phyloP scores from a whole-genome alignment of 768 basidiomycete species.

The Calocybe indica region DNA sequence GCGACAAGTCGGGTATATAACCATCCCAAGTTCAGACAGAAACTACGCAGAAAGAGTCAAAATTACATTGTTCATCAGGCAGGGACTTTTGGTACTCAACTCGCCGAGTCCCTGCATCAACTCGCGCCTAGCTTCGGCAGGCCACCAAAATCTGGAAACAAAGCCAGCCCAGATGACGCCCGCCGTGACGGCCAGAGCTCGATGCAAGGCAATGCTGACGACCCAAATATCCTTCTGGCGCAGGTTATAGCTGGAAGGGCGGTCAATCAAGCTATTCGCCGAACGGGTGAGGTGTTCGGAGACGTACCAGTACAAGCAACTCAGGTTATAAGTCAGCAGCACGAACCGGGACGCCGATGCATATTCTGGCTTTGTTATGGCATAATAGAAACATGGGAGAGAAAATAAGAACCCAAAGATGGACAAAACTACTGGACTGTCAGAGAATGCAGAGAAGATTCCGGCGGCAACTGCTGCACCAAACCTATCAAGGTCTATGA shows the following conservation, averaged over 20 bases:
- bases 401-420: constrained; percentile 87
- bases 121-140: constrained; percentile 87
- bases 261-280: background rate
- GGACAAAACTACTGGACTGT: constrained; percentile 68
- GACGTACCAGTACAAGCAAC: constrained; percentile 62
- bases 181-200: constrained; percentile 73
- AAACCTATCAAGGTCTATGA: constrained; percentile 35
- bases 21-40: constrained; percentile 92
- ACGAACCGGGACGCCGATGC: constrained; percentile 75
- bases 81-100: constrained; percentile 30
- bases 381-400: constrained; percentile 90
- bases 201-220: constrained; percentile 64
- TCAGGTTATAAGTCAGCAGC: constrained; percentile 85
- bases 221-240: constrained; percentile 59
- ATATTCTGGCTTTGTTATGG: constrained; percentile 73
- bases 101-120: constrained; percentile 82
- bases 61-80: background rate
- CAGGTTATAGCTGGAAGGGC: constrained; percentile 62
- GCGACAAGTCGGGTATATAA: constrained; percentile 89
- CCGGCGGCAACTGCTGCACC: constrained; percentile 75
- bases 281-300: background rate
- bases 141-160: constrained; percentile 93
- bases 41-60: constrained; percentile 38
- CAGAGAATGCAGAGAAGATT: constrained; percentile 70
- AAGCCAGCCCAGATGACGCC: constrained; percentile 90